Conservation (phyloP, 148 eudicot species). For the Rhododendron simsii region DNA sequence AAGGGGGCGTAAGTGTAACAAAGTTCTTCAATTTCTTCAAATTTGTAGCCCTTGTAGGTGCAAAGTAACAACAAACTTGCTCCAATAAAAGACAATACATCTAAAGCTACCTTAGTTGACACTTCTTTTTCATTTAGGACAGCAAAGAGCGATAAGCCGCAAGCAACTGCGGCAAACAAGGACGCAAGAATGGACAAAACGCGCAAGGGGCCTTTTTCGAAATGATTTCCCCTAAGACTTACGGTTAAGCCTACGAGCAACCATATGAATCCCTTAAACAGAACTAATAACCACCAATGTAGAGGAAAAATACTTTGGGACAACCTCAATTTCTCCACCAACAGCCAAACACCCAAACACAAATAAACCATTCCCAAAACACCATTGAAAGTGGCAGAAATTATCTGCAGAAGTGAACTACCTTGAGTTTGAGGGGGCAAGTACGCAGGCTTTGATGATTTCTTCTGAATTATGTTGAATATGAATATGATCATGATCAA, state of each 20-base stretch:
- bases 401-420: constrained; percentile 36
- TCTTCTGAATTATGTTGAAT: constrained; percentile 34
- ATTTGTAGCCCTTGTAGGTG: constrained; percentile 48
- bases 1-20: constrained; percentile 41
- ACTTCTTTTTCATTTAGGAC: constrained; percentile 28
- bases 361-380: constrained; percentile 48
- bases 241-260: constrained; percentile 36
- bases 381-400: constrained; percentile 54
- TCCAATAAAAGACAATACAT: constrained; percentile 57
- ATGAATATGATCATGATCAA: constrained; percentile 50
- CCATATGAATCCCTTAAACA: constrained; percentile 66
- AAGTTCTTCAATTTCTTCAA: constrained; percentile 32
- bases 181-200: constrained; percentile 44
- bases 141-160: constrained; percentile 35
- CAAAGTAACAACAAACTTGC: constrained; percentile 56
- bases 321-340: constrained; percentile 32
- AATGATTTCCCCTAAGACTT: constrained; percentile 37
- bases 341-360: constrained; percentile 44
- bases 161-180: constrained; percentile 32
- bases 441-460: constrained; percentile 22
- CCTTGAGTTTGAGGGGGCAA: constrained; percentile 17
- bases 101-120: constrained; percentile 49
- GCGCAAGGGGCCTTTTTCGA: constrained; percentile 26
- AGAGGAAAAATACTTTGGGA: constrained; percentile 31
- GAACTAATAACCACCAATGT: constrained; percentile 51